A percentile compares a stretch with the other conserved stretches of the same genome.
Conservation (phyloP, 164 flowering plant species). For the Stephania yunnanensis region DNA sequence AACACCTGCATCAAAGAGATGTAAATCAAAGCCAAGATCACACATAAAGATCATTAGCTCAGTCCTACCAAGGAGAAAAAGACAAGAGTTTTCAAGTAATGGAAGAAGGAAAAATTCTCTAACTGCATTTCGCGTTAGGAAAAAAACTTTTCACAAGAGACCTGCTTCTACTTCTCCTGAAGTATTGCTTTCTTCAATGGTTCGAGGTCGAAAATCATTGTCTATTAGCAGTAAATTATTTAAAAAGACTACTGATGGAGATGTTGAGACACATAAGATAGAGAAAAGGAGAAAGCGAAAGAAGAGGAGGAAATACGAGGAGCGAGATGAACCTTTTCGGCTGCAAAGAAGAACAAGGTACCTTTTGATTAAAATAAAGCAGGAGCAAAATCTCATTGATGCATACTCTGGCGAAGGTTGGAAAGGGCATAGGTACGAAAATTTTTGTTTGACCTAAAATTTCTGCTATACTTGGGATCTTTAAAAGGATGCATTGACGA, state of each 20-base stretch:
- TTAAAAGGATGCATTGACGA: background rate
- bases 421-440: slow-evolving; percentile 91
- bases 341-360: slow-evolving; percentile 83
- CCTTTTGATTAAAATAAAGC: slow-evolving; percentile 77
- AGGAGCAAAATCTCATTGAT: slow-evolving; percentile 92
- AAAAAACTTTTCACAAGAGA: slow-evolving; percentile 20
- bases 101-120: slow-evolving; percentile 18
- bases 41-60: slow-evolving; percentile 24
- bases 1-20: slow-evolving; percentile 22
- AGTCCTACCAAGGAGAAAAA: slow-evolving; percentile 24
- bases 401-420: slow-evolving; percentile 97
- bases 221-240: slow-evolving; percentile 16
- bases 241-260: slow-evolving; percentile 22
- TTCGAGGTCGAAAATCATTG: slow-evolving; percentile 20
- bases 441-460: background rate
- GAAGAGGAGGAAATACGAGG: slow-evolving; percentile 37
- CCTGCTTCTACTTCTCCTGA: slow-evolving; percentile 22
- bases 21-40: slow-evolving; percentile 31
- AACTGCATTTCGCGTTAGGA: slow-evolving; percentile 15
- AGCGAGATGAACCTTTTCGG: slow-evolving; percentile 70
- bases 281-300: slow-evolving; percentile 40
- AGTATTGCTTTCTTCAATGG: slow-evolving; percentile 24
- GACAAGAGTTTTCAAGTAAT: slow-evolving; percentile 15
- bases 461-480: background rate
- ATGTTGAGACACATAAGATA: slow-evolving; percentile 21